Base-by-base conservation (phyloP, 345 rosid species). In the Pistacia atlantica region DNA sequence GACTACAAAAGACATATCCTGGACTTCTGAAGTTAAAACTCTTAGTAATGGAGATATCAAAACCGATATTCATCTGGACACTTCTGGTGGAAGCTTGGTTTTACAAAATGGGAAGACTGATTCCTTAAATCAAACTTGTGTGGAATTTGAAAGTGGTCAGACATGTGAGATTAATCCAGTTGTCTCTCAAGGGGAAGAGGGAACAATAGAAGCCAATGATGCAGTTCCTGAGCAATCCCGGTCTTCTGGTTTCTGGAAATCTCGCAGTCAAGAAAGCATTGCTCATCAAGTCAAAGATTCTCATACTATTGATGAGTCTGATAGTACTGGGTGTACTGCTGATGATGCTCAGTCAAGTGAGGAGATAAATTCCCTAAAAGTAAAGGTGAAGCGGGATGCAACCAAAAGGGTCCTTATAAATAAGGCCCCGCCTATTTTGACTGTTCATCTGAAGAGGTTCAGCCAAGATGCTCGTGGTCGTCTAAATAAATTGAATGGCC, bases 391-490 rank as follows among this genome's bases (percentile, higher is more conserved):
- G 89, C 87, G 98, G 85, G 93, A 91, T 83, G 98, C 99, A 64
- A 94, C 88, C 58, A 97, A 94, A 83, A 89, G 93, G 78, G 90
- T 90, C 73, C 91, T 88, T 63, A 76, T 97, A 72, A 83, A 85
- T 82, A 92, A 91, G 82, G 90, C 89, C 3, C 99, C 99, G 10
- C 92, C 91, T 55, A 82, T 94, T 56, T 80, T 97, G 72, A 94
- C 97, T 54, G 82, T 97, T 78, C 99, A 97, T 87, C 84, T 97
- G 76, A 97, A 97, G 73, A 89, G 99, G 82, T 97, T 97, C 81
- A 88, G 89, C 86, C 99, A 97, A 84, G 99, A 94, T 83, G 81
- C 85, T 60, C 98, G 96, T 49, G 99, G 99, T 80, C 93, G 97
- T 69, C 80, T 92, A 77, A 92, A 88, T 87, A 97, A 97, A 89